Percentiles rank a stretch among this genome's conserved stretches.
These are phyloP conservation scores for Botrytis hyacinthi DNA, from an alignment of 2,329 filamentous ascomycete species.

Conservation along the genomic window DNA sequence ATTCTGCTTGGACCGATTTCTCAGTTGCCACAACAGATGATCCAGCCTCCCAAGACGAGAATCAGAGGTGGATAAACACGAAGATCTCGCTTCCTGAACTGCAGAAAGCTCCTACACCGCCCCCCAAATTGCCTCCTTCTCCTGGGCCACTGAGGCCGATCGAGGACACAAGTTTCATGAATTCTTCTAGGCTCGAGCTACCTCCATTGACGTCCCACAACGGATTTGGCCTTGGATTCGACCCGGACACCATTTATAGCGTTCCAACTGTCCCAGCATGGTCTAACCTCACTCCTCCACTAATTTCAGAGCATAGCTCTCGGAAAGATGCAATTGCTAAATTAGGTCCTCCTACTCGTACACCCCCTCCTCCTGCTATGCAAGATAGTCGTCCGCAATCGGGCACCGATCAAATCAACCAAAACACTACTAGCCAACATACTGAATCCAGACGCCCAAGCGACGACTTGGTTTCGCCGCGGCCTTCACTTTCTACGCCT, in stretches of 20 bases:
- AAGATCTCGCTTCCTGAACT: slow-evolving; percentile 32
- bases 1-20: slow-evolving; percentile 37
- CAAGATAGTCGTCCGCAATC: slow-evolving; percentile 22
- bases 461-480: slow-evolving; percentile 35
- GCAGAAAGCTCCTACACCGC: slow-evolving; percentile 42
- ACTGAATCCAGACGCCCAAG: slow-evolving; percentile 35
- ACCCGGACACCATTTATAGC: slow-evolving; percentile 25
- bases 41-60: slow-evolving; percentile 27
- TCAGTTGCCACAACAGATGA: slow-evolving; percentile 33
- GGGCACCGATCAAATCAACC: slow-evolving; percentile 34
- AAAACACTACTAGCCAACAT: slow-evolving; percentile 28
- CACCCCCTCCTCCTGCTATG: slow-evolving; percentile 13
- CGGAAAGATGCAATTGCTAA: slow-evolving; percentile 20
- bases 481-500: slow-evolving; percentile 36
- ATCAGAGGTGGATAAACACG: slow-evolving; percentile 18
- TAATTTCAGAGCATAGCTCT: slow-evolving; percentile 23
- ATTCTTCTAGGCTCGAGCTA: slow-evolving; percentile 27
- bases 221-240: slow-evolving; percentile 30
- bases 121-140: slow-evolving; percentile 41
- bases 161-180: slow-evolving; percentile 19
- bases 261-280: slow-evolving; percentile 27
- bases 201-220: slow-evolving; percentile 31
- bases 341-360: slow-evolving; percentile 13
- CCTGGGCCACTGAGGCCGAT: slow-evolving; percentile 27
- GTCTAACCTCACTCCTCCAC: slow-evolving; percentile 32